A percentile compares a stretch with the other conserved stretches of the same genome.
These are phyloP conservation scores for Ophiostoma novo-ulmi DNA, from an alignment of 2,329 filamentous ascomycete species.

Conservation along the genomic window DNA sequence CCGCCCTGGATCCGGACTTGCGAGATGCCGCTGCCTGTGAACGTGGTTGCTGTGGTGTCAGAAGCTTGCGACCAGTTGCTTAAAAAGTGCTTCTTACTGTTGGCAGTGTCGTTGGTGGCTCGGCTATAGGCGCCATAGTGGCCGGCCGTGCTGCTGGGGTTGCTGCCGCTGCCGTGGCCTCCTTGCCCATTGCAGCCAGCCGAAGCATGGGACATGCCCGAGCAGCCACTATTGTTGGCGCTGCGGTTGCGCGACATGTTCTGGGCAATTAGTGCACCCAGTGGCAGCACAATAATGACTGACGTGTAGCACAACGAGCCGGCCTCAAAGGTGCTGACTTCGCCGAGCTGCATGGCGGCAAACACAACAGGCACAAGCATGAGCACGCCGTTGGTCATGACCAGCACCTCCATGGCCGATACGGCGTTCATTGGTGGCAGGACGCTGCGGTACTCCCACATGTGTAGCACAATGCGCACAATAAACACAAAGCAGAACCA, in stretches of 20 bases:
- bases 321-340: slow-evolving; percentile 44
- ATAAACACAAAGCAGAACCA: slow-evolving; percentile 56
- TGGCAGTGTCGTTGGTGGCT: slow-evolving; percentile 7
- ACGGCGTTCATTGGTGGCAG: slow-evolving; percentile 41
- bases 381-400: slow-evolving; percentile 52
- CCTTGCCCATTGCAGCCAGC: slow-evolving; percentile 3
- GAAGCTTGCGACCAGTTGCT: slow-evolving; percentile 23
- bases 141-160: not conserved
- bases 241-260: slow-evolving; percentile 32
- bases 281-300: slow-evolving; percentile 48
- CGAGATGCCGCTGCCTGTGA: slow-evolving; percentile 16
- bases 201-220: not conserved
- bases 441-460: slow-evolving; percentile 44
- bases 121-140: slow-evolving; percentile 19
- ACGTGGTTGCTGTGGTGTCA: slow-evolving; percentile 17
- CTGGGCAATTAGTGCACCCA: slow-evolving; percentile 50
- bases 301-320: slow-evolving; percentile 47
- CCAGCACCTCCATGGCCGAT: slow-evolving; percentile 50
- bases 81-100: slow-evolving; percentile 15
- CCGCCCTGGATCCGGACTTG: slow-evolving; percentile 22
- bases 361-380: slow-evolving; percentile 55
- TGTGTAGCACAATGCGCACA: slow-evolving; percentile 45
- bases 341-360: slow-evolving; percentile 43
- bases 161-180: slow-evolving; percentile 1
- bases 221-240: slow-evolving; percentile 1